Evolutionary conservation across 495 filamentous ascomycete species (phyloP).

Genomic region (Lasiosphaeria hispida): DNA sequence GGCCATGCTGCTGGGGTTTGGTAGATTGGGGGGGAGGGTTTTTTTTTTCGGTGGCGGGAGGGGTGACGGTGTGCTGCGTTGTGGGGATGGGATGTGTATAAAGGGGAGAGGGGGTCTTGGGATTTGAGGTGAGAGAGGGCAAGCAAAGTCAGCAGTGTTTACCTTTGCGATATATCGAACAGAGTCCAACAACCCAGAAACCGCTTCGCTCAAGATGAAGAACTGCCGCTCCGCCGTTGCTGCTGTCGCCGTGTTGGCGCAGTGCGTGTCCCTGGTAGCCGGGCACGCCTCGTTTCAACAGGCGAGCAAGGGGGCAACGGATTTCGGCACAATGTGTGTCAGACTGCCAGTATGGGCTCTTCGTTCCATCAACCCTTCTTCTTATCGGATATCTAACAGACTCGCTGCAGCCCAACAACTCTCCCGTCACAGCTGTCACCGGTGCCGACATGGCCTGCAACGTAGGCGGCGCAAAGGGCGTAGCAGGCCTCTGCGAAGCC

Average conservation of each 20-base stretch:
- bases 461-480: slow-evolving; percentile 35
- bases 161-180: too few relatives aligned
- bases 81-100: not conserved
- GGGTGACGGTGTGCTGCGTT: not conserved
- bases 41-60: not conserved
- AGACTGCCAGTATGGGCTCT: slow-evolving; percentile 30
- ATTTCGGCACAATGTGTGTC: slow-evolving; percentile 21
- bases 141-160: not conserved
- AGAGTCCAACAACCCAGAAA: not conserved
- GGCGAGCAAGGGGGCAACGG: slow-evolving; percentile 13
- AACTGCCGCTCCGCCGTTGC: slow-evolving; percentile 9
- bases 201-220: slow-evolving; percentile 20
- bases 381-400: not conserved
- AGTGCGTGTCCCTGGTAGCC: slow-evolving; percentile 7
- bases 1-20: not conserved
- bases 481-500: slow-evolving; percentile 29
- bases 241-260: slow-evolving; percentile 18
- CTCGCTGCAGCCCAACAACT: slow-evolving; percentile 40
- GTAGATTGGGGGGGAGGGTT: not conserved
- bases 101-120: not conserved
- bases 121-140: not conserved
- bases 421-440: slow-evolving; percentile 39
- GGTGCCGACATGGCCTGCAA: slow-evolving; percentile 39
- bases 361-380: slow-evolving; percentile 38
- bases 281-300: slow-evolving; percentile 46